These are phyloP conservation scores for Suillus plorans DNA, from an alignment of 768 basidiomycete species.

Conservation along the genomic window DNA sequence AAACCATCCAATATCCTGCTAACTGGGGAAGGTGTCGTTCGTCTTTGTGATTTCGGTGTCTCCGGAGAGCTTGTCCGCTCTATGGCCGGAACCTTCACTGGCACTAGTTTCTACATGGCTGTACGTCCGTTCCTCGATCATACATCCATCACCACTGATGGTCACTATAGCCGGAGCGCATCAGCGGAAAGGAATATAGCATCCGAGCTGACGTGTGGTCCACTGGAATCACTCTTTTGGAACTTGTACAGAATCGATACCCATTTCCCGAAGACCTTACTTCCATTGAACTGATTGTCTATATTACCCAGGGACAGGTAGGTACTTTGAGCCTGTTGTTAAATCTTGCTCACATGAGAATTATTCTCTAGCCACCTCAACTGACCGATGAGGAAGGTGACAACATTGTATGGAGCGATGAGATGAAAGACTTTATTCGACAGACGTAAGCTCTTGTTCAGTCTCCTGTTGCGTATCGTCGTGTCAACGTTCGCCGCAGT, in stretches of 20 bases:
- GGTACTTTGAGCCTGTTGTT: slow-evolving; percentile 21
- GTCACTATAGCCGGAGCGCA: slow-evolving; percentile 78
- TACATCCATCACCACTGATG: not conserved
- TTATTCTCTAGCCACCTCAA: slow-evolving; percentile 62
- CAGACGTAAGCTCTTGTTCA: slow-evolving; percentile 52
- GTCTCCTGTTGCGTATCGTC: slow-evolving; percentile 9
- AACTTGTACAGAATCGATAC: slow-evolving; percentile 91
- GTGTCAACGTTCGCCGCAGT: slow-evolving; percentile 36
- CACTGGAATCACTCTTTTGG: slow-evolving; percentile 89
- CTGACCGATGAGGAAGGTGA: slow-evolving; percentile 72
- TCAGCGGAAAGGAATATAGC: slow-evolving; percentile 87
- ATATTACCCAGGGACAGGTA: slow-evolving; percentile 81
- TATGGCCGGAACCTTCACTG: slow-evolving; percentile 93
- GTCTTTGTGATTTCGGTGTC: slow-evolving; percentile 95
- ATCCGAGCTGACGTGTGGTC: slow-evolving; percentile 99
- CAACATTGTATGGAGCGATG: slow-evolving; percentile 60
- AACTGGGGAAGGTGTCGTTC: slow-evolving; percentile 85
- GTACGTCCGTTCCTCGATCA: slow-evolving; percentile 50
- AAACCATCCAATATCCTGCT: slow-evolving; percentile 93
- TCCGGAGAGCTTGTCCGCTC: slow-evolving; percentile 94
- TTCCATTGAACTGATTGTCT: slow-evolving; percentile 92
- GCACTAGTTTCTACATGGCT: slow-evolving; percentile 98
- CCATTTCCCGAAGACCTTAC: slow-evolving; percentile 92
- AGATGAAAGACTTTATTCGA: slow-evolving; percentile 91
- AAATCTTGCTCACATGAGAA: slow-evolving; percentile 18